These are phyloP conservation scores for Magnusiomyces sp. DNA, from an alignment of 1,139 yeast species.

Conservation along the genomic window DNA sequence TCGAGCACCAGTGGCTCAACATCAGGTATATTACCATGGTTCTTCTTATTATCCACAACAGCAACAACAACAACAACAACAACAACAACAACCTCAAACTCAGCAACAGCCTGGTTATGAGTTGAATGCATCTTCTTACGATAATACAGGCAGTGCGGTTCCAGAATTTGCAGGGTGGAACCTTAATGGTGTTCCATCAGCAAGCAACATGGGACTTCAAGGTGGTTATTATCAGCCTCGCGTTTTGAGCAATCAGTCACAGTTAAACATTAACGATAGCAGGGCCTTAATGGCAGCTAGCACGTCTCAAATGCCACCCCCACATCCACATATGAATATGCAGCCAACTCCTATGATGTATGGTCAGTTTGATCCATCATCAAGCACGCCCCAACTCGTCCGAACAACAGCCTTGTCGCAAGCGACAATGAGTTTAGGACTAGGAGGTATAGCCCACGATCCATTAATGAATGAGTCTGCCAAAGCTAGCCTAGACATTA, in stretches of 20 bases:
- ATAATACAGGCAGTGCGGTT: not conserved
- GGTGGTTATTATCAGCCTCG: conserved; percentile 1
- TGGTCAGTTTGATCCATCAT: conserved; percentile 4
- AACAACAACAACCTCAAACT: too few species aligned
- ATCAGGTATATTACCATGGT: not conserved
- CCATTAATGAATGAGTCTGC: conserved; percentile 17
- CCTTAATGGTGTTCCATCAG: not conserved
- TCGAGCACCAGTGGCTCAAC: not conserved
- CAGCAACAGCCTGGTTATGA: conserved; percentile 2
- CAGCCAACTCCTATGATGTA: conserved; percentile 6
- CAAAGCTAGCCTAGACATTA: conserved; percentile 28
- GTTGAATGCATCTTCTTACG: not conserved
- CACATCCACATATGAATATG: not conserved
- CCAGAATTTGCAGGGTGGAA: conserved; percentile 3
- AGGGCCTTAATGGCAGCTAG: not conserved
- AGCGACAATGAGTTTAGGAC: conserved; percentile 24
- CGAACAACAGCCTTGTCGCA: conserved; percentile 27
- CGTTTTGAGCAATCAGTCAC: not conserved
- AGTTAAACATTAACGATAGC: not conserved
- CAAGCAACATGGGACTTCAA: not conserved
- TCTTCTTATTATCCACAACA: not conserved
- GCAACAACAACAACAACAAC: conserved; percentile 2
- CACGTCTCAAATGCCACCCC: not conserved
- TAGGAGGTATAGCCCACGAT: conserved; percentile 16
- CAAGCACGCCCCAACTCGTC: conserved; percentile 26